A percentile compares a stretch with the other conserved stretches of the same genome.
Conservation (phyloP, 2,329 filamentous ascomycete species). For the Hymenoscyphus occultus region DNA sequence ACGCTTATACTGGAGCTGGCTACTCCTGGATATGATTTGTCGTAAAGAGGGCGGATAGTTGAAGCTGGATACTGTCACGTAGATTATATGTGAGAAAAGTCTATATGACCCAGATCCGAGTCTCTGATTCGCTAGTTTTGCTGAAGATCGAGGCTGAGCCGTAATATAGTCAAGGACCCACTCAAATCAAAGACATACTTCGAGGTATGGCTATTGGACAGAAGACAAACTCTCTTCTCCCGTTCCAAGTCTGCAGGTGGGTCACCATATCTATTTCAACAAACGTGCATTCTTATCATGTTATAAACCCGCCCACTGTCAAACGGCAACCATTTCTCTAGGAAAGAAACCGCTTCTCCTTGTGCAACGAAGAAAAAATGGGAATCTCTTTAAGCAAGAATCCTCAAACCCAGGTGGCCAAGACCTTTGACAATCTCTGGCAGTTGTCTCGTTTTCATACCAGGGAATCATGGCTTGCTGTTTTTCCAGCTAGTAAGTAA, state of each 20-base stretch:
- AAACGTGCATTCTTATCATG: neutral
- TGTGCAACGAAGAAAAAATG: constrained; percentile 4
- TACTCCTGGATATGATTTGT: no score
- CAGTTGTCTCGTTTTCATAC: constrained; percentile 7
- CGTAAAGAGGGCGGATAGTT: no score
- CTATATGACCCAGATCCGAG: no score
- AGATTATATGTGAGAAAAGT: no score
- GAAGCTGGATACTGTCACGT: no score
- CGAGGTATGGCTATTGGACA: neutral
- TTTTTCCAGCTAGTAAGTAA: constrained; percentile 9
- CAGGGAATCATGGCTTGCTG: constrained; percentile 6
- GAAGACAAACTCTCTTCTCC: neutral
- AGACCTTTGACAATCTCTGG: constrained; percentile 5
- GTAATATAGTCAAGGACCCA: neutral
- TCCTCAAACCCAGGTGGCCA: neutral
- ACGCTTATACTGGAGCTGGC: no score
- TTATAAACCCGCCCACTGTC: neutral
- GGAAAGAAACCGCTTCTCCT: neutral
- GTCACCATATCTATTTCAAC: neutral
- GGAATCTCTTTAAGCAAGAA: constrained; percentile 5
- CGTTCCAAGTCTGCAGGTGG: neutral
- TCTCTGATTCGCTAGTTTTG: no score
- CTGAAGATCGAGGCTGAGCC: no score
- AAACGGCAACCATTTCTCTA: neutral
- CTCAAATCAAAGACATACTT: neutral